Base-by-base conservation (phyloP, 23 red algal species). In the Agarophyton chilense region DNA sequence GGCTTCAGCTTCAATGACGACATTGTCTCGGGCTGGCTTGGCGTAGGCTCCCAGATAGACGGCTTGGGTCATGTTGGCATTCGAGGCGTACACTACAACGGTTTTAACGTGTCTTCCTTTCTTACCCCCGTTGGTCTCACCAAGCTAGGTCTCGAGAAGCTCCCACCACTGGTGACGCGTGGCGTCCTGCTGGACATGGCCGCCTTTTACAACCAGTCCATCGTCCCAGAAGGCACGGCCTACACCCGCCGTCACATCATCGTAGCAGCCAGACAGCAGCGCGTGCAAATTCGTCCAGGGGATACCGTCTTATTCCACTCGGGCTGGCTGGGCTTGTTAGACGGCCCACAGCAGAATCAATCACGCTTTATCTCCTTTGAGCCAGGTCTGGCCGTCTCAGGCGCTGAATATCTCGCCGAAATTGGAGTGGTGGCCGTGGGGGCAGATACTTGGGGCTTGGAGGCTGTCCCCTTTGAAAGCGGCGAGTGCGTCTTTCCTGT, bases 251-350 rank as follows among this genome's bases (percentile, higher is more conserved):
- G 38, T 12, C 40, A 80, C 54, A 60, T 80, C 12, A 25, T 24
- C 0, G 77, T 32, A 26, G 77, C 77, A 1, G 5, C 38, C 32
- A 58, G 28, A 32, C 77, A 61, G 54, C 77, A 80, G 17, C 4
- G 50, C 28, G 77, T 80, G 3, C 3, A 21, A 4, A 80, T 80
- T 38, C 54, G 51, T 25, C 13, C 2, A 17, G 77, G 77, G 0
- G 77, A 80, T 26, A 80, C 54, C 9, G 77, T 80, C n/a, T 35
- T 55, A 32, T 58, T 80, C 32, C 77, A 80, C 29, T 58, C 77
- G 46, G 77, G 77, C 35, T 58, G 77, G 77, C 11, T 80, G 32
- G 2, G 58, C 12, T 32, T 58, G 39, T 1, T 55, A 12, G 77
- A 60, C 54, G 77, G 77, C 1, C 22, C 44, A 21, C 26, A 33